Evolutionary conservation across 768 basidiomycete species (phyloP).

Genomic region (Chlorophyllum brunneum): DNA sequence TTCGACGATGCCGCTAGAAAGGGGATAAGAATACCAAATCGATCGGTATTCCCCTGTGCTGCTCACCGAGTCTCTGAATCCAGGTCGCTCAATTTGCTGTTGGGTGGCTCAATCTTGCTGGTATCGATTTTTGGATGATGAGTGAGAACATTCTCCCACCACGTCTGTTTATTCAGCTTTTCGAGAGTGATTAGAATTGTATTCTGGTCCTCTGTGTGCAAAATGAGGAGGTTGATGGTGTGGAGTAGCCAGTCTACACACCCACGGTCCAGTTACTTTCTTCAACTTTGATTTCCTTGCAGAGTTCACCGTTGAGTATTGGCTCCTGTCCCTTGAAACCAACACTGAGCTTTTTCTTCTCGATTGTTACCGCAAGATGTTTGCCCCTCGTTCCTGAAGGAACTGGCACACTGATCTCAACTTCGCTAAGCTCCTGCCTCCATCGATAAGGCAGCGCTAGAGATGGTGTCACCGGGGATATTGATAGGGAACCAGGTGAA

Average conservation of each 20-base stretch:
- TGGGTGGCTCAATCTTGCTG: constrained; percentile 90
- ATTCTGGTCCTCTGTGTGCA: constrained; percentile 67
- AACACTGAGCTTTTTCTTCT: constrained; percentile 80
- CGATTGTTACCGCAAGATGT: constrained; percentile 69
- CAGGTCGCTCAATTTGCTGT: constrained; percentile 93
- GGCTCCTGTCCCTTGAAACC: constrained; percentile 83
- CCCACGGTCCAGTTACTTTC: constrained; percentile 97
- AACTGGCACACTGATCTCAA: constrained; percentile 80
- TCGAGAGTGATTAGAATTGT: constrained; percentile 74
- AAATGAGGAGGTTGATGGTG: not conserved
- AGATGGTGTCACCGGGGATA: constrained; percentile 18
- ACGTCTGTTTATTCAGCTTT: constrained; percentile 82
- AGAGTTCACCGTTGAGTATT: constrained; percentile 87
- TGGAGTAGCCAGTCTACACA: constrained; percentile 32
- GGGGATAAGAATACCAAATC: not conserved
- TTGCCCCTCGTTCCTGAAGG: constrained; percentile 82
- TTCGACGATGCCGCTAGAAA: constrained; percentile 88
- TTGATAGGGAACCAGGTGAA: constrained; percentile 12
- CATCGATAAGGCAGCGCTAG: constrained; percentile 89
- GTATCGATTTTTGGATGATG: constrained; percentile 98
- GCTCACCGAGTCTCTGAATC: constrained; percentile 88
- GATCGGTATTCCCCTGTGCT: not conserved
- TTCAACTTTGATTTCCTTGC: constrained; percentile 91
- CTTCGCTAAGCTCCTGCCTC: constrained; percentile 85
- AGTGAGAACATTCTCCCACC: constrained; percentile 97